Conservation (phyloP, 306 rosid species). For the Vigna mungo region DNA sequence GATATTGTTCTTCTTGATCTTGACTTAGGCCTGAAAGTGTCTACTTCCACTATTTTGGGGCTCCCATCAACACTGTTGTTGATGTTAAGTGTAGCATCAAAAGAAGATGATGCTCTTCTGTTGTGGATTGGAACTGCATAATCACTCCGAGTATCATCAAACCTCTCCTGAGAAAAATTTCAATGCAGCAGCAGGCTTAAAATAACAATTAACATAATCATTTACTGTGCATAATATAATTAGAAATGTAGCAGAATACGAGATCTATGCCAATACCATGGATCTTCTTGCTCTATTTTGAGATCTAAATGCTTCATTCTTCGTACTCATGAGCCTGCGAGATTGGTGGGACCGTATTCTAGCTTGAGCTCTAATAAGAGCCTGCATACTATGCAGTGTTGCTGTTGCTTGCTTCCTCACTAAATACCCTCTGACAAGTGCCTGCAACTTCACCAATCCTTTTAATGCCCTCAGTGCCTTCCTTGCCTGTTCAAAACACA, state of each 20-base stretch:
- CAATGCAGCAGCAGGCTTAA: conserved; percentile 1
- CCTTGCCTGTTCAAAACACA: conserved; percentile 65
- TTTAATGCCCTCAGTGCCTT: conserved; percentile 89
- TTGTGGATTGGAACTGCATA: conserved; percentile 62
- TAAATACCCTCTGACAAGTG: conserved; percentile 84
- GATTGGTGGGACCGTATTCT: conserved; percentile 71
- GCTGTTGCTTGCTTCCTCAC: conserved; percentile 88
- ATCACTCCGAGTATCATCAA: conserved; percentile 70
- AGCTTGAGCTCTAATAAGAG: conserved; percentile 85
- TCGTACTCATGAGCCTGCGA: conserved; percentile 45
- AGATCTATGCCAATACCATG: conserved; percentile 51
- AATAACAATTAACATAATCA: background rate
- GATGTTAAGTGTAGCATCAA: conserved; percentile 56
- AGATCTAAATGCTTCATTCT: conserved; percentile 49
- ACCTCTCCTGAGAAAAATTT: conserved; percentile 64
- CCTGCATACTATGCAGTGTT: conserved; percentile 85
- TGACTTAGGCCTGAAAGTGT: conserved; percentile 76
- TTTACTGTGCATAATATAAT: background rate
- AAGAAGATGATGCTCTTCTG: conserved; percentile 68
- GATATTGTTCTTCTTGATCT: conserved; percentile 70
- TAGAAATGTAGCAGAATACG: background rate
- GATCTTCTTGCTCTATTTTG: conserved; percentile 72
- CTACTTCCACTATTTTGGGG: conserved; percentile 90
- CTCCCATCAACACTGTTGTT: conserved; percentile 51
- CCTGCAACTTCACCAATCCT: conserved; percentile 90